phyloP scores from a whole-genome alignment of 257 asterid genomes.

The Anisodus tanguticus region DNA sequence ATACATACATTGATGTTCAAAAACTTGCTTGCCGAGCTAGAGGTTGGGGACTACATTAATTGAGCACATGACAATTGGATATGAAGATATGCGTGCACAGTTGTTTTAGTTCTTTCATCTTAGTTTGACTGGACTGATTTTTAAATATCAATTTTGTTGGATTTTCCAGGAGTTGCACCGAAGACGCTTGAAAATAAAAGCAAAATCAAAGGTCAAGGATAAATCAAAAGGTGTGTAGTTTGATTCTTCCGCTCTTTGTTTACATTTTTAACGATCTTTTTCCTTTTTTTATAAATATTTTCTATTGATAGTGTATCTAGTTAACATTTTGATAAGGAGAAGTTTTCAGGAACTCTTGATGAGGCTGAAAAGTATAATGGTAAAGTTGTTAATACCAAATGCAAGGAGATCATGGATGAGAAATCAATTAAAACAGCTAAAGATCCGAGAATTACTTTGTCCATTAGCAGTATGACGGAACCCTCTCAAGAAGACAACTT shows the following conservation, averaged over 20 bases:
- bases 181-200: constrained; percentile 79
- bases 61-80: not conserved
- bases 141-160: constrained; percentile 4
- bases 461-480: constrained; percentile 34
- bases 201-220: constrained; percentile 59
- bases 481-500: constrained; percentile 36
- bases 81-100: not conserved
- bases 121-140: not conserved
- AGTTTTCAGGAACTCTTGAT: constrained; percentile 42
- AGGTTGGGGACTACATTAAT: not conserved
- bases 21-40: not conserved
- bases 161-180: constrained; percentile 69
- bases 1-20: not conserved
- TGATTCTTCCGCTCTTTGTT: not conserved
- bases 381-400: constrained; percentile 36
- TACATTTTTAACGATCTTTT: not conserved
- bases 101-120: not conserved
- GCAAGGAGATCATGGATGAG: constrained; percentile 28
- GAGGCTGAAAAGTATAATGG: constrained; percentile 48
- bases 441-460: constrained; percentile 33
- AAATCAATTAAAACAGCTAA: constrained; percentile 34
- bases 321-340: constrained; percentile 21
- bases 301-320: not conserved
- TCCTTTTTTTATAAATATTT: not conserved
- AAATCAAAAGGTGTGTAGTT: constrained; percentile 60